Conservation (phyloP, 352 stramenopile species). For the Globisporangium spiculum region DNA sequence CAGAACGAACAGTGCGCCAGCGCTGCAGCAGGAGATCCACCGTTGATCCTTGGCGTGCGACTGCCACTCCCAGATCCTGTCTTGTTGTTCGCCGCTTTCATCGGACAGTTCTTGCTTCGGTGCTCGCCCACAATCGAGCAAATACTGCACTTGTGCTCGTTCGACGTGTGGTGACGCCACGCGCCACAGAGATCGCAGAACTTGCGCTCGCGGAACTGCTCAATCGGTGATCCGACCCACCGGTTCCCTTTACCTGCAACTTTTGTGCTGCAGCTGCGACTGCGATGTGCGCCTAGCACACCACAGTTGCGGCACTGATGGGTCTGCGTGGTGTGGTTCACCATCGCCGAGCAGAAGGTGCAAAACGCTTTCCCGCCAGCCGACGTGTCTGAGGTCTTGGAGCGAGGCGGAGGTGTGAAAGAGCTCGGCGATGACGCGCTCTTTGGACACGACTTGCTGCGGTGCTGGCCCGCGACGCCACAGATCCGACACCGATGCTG, state of each 20-base stretch:
- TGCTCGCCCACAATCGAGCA: slow-evolving; percentile 60
- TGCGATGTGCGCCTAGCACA: slow-evolving; percentile 53
- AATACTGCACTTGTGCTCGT: slow-evolving; percentile 64
- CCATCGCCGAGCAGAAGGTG: slow-evolving; percentile 52
- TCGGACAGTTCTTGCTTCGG: slow-evolving; percentile 60
- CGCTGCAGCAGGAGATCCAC: slow-evolving; percentile 6
- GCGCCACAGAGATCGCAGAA: slow-evolving; percentile 61
- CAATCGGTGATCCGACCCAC: slow-evolving; percentile 49
- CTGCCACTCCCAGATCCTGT: slow-evolving; percentile 2
- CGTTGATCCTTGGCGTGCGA: slow-evolving; percentile 16
- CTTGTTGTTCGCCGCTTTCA: slow-evolving; percentile 21
- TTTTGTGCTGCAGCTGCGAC: slow-evolving; percentile 39
- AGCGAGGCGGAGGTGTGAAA: slow-evolving; percentile 10
- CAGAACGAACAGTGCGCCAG: slow-evolving; percentile 57
- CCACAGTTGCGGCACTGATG: slow-evolving; percentile 62
- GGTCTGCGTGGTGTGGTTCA: slow-evolving; percentile 51
- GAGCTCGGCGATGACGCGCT: slow-evolving; percentile 22
- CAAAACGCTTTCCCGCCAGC: slow-evolving; percentile 45
- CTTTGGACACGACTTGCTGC: slow-evolving; percentile 50
- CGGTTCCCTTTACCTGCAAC: slow-evolving; percentile 20
- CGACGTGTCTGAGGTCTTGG: slow-evolving; percentile 9
- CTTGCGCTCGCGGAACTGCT: slow-evolving; percentile 36
- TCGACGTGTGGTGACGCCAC: slow-evolving; percentile 48
- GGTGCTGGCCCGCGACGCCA: slow-evolving; percentile 49
- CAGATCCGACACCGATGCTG: slow-evolving; percentile 72